Evolutionary conservation across 345 rosid species (phyloP).

Genomic region (Citrus medica): DNA sequence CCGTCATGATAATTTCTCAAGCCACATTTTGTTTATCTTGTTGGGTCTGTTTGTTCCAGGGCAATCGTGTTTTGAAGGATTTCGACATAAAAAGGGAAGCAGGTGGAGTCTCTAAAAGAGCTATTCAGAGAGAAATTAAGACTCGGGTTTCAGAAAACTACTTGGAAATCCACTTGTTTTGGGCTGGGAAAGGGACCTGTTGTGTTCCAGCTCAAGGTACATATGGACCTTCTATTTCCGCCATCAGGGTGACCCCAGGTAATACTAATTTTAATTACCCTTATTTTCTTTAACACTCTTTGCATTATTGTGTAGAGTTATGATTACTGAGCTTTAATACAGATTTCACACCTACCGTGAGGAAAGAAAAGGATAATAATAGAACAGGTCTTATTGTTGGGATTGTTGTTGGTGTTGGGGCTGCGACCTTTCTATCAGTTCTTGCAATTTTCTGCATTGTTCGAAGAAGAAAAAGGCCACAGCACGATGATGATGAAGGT

Average conservation of each 20-base stretch:
- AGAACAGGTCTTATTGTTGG: constrained; percentile 53
- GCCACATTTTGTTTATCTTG: not conserved
- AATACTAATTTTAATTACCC: not conserved
- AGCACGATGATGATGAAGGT: constrained; percentile 58
- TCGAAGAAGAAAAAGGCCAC: constrained; percentile 34
- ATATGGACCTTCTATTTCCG: constrained; percentile 44
- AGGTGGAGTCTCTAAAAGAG: constrained; percentile 25
- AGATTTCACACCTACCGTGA: constrained; percentile 70
- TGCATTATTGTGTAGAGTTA: constrained; percentile 6
- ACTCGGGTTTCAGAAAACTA: constrained; percentile 31
- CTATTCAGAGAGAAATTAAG: constrained; percentile 16
- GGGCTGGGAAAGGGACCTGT: constrained; percentile 49
- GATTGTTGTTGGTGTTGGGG: constrained; percentile 45
- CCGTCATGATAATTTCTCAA: too few species aligned
- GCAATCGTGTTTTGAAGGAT: constrained; percentile 43
- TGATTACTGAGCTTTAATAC: constrained; percentile 21
- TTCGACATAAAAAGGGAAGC: constrained; percentile 43
- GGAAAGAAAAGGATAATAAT: constrained; percentile 22
- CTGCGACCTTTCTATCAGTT: constrained; percentile 30
- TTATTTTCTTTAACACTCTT: not conserved
- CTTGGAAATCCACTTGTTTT: constrained; percentile 40
- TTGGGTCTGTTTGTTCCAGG: constrained; percentile 30
- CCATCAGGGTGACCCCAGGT: constrained; percentile 67
- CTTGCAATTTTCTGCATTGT: constrained; percentile 30
- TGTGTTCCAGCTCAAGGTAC: constrained; percentile 31